Base-by-base conservation (phyloP, 106 monocot genomes). In the Narthecium ossifragum region DNA sequence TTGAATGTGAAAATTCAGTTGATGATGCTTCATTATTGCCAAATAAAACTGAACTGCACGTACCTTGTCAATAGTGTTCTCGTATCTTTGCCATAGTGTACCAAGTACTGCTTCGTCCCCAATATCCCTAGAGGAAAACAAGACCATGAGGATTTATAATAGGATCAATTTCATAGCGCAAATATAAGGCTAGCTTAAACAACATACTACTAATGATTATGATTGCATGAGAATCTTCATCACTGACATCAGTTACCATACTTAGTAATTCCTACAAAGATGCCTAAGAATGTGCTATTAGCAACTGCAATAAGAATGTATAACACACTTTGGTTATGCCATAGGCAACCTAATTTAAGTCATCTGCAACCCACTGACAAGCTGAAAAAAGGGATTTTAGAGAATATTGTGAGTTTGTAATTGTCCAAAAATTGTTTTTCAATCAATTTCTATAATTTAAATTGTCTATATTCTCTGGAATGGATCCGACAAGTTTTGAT, bases 21-120 rank as follows among this genome's bases (percentile, higher is more conserved):
- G n/a, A n/a, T n/a, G n/a, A n/a, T n/a, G n/a, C n/a, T n/a, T n/a
- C n/a, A n/a, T n/a, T n/a, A n/a, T n/a, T n/a, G n/a, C n/a, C n/a
- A n/a, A n/a, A n/a, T n/a, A n/a, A n/a, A n/a, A n/a, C n/a, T n/a
- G n/a, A n/a, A n/a, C n/a, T 14, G 23, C 13, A 21, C 17, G 26
- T 83, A 85, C 96, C 96, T 96, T 96, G 55, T 90, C 90, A 57
- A 87, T 69, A 20, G 75, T 57, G 76, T 67, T 70, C 38, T 96
- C 80, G 40, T 96, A 96, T 78, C 64, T 76, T 55, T 86, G 86
- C 96, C 96, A 96, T 69, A 96, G 76, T 60, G 54, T 69, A 66
- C 53, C 75, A 27, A 96, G 31, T 34, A 86, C 68, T 51, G 73
- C 83, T 61, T 96, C 96, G 57, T 84, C 86, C 5, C 81, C 84